A percentile compares a stretch with the other conserved stretches of the same genome.
phyloP scores from a whole-genome alignment of 345 rosid genomes.

The Nasturtium officinale region DNA sequence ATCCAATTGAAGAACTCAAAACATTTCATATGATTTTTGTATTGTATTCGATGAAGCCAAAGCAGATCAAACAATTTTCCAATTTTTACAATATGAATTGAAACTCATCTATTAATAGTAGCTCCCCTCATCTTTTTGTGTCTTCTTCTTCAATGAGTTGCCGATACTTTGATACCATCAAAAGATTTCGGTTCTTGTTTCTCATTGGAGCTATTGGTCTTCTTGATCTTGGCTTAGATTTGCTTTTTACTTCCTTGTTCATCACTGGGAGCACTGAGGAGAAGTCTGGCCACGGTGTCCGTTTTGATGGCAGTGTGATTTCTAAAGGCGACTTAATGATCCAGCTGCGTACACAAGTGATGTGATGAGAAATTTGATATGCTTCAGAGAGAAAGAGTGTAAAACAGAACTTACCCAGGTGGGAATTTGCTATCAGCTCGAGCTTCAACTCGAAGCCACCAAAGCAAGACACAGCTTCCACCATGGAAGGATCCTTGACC shows the following conservation, averaged over 20 bases:
- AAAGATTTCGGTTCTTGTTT: constrained; percentile 22
- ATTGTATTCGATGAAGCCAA: constrained; percentile 5
- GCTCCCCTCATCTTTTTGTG: not conserved
- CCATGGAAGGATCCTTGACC: constrained; percentile 68
- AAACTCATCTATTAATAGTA: constrained; percentile 7
- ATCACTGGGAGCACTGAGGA: constrained; percentile 66
- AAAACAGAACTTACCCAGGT: constrained; percentile 55
- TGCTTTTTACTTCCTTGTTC: constrained; percentile 47
- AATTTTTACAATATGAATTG: constrained; percentile 35
- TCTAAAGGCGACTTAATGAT: constrained; percentile 82
- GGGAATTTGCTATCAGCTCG: constrained; percentile 96
- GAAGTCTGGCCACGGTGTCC: constrained; percentile 82
- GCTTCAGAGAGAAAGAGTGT: not conserved
- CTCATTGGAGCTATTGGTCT: constrained; percentile 44
- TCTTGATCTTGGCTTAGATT: constrained; percentile 61
- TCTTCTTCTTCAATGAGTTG: constrained; percentile 15
- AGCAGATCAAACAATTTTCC: not conserved
- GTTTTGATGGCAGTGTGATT: constrained; percentile 78
- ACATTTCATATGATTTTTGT: constrained; percentile 6
- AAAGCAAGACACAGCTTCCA: constrained; percentile 83
- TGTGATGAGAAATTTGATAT: not conserved
- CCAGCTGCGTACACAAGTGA: constrained; percentile 61
- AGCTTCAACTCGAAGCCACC: constrained; percentile 99
- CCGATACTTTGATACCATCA: not conserved
- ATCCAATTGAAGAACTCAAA: constrained; percentile 6